phyloP scores from a whole-genome alignment of 139 green algal genomes.

The Edaphochlamys debaryana region DNA sequence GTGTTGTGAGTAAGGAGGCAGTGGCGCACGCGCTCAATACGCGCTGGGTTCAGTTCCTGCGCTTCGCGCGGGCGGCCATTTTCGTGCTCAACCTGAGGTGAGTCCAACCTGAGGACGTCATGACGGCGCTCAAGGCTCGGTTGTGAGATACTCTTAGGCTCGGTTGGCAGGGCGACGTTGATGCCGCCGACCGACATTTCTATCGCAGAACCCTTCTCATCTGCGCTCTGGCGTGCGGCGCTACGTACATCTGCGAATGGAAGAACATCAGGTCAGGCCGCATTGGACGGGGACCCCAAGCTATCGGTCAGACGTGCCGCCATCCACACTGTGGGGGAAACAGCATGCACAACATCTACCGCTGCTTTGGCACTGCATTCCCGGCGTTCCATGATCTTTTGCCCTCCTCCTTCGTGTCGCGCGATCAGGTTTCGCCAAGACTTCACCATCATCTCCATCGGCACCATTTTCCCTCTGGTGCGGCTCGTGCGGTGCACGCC shows the following conservation, averaged over 20 bases:
- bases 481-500: too few relatives aligned
- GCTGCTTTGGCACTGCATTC: background rate
- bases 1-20: background rate
- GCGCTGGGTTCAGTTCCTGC: background rate
- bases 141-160: too few relatives aligned
- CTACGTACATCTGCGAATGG: background rate
- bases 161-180: too few relatives aligned
- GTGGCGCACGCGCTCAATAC: background rate
- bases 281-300: background rate
- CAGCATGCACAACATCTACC: background rate
- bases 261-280: background rate
- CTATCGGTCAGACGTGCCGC: background rate
- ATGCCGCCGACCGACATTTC: too few relatives aligned
- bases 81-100: background rate
- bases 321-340: too few relatives aligned
- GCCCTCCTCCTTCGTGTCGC: too few relatives aligned
- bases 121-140: too few relatives aligned
- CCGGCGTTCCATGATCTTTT: too few relatives aligned
- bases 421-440: background rate
- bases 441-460: background rate
- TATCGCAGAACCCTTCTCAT: background rate
- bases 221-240: background rate
- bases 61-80: background rate
- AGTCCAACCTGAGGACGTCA: too few relatives aligned
- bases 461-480: background rate